Conservation (phyloP, 208 protist genomes). For the Acanthamoeba castellanii region DNA sequence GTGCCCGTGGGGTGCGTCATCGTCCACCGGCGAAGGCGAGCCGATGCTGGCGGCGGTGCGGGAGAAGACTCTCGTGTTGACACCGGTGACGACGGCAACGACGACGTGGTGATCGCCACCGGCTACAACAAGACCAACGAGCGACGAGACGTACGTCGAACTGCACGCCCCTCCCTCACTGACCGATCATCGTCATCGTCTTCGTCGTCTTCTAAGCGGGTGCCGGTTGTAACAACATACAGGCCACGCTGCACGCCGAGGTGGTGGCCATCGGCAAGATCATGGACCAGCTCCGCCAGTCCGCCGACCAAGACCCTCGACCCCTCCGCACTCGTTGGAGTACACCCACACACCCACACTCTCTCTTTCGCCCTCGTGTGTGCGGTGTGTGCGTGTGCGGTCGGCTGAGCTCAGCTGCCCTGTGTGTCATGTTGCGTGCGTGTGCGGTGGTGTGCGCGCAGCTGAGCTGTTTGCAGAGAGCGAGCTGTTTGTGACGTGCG, state of each 20-base stretch:
- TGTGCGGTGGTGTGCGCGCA: not conserved
- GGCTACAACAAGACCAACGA: conserved; percentile 93
- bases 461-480: conserved; percentile 85
- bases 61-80: too few relatives aligned
- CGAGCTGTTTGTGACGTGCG: conserved; percentile 96
- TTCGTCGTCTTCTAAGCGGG: not conserved
- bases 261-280: conserved; percentile 89
- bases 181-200: too few relatives aligned
- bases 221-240: not conserved
- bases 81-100: not conserved
- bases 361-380: conserved; percentile 4
- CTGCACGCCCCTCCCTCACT: too few relatives aligned
- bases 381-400: too few relatives aligned
- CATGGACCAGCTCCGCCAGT: conserved; percentile 28
- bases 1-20: conserved; percentile 97
- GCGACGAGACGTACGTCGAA: conserved; percentile 84
- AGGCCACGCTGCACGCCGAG: conserved; percentile 93
- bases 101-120: conserved; percentile 48
- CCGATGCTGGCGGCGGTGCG: conserved; percentile 82
- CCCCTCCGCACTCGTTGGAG: not conserved
- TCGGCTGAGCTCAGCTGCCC: not conserved
- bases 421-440: not conserved
- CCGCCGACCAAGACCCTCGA: not conserved
- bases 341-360: not conserved
- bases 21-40: conserved; percentile 85